phyloP scores from a whole-genome alignment of 2,329 filamentous ascomycete genomes.

The Didymella sp. region DNA sequence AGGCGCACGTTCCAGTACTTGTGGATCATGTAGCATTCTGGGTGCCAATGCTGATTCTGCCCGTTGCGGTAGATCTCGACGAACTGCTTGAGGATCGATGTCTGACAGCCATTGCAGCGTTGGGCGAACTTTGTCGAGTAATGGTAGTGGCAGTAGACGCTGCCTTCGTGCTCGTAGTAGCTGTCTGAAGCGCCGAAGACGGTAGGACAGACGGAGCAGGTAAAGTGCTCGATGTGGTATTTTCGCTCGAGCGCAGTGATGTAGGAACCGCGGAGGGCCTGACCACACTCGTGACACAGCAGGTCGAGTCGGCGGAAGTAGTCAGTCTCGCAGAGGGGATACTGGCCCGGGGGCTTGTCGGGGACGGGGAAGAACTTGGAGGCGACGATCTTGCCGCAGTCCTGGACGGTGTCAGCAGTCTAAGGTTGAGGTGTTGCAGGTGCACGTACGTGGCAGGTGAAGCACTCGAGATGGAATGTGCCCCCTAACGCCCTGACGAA shows the following conservation, averaged over 20 bases:
- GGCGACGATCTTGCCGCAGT: conserved; percentile 95
- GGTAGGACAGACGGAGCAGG: conserved; percentile 93
- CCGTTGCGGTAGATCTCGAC: conserved; percentile 98
- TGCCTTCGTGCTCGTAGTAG: conserved; percentile 97
- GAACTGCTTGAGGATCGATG: conserved; percentile 97
- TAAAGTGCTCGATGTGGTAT: conserved; percentile 97
- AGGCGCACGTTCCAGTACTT: conserved; percentile 99
- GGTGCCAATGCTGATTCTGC: conserved; percentile 98
- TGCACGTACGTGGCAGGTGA: conserved; percentile 81
- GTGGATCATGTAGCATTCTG: conserved; percentile 99
- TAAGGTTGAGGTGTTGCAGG: not conserved
- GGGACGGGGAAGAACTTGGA: conserved; percentile 99
- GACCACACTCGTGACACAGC: conserved; percentile 89
- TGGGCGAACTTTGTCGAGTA: conserved; percentile 98
- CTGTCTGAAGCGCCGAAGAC: conserved; percentile 98
- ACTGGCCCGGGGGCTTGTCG: conserved; percentile 86
- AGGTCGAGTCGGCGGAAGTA: conserved; percentile 94
- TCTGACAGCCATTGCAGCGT: conserved; percentile 94
- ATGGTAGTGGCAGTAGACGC: conserved; percentile 98
- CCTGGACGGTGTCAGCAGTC: conserved; percentile 61
- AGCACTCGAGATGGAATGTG: conserved; percentile 97
- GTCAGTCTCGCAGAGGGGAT: conserved; percentile 94
- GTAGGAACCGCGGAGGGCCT: conserved; percentile 92
- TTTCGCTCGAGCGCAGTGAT: conserved; percentile 97
- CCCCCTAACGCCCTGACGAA: conserved; percentile 93